Evolutionary conservation across 2,329 filamentous ascomycete genomes (phyloP).

Genomic region (Paracorniculantispora psalliotae): DNA sequence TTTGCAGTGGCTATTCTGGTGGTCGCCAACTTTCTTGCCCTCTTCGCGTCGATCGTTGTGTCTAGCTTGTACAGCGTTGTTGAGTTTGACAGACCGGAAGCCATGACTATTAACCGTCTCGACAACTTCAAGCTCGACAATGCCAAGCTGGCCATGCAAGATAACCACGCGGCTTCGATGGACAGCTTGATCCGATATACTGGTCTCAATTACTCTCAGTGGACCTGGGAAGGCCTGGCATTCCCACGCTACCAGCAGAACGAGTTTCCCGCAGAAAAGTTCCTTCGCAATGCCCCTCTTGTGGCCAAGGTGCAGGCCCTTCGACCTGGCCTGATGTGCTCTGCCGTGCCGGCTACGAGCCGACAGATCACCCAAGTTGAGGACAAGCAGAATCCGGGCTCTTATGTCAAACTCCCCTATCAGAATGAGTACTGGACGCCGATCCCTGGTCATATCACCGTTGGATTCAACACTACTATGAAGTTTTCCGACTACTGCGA

Average conservation of each 20-base stretch:
- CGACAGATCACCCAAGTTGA: conserved; percentile 13
- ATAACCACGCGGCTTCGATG: conserved; percentile 22
- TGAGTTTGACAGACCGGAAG: conserved; percentile 19
- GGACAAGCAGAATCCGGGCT: conserved; percentile 6
- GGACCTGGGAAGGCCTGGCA: conserved; percentile 27
- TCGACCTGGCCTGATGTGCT: conserved; percentile 20
- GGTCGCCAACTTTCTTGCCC: background rate
- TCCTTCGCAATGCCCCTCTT: conserved; percentile 12
- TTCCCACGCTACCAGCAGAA: conserved; percentile 20
- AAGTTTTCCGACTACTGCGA: conserved; percentile 19
- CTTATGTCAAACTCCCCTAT: conserved; percentile 8
- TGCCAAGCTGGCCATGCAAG: conserved; percentile 19
- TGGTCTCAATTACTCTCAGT: conserved; percentile 26
- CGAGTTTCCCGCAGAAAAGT: conserved; percentile 9
- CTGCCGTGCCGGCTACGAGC: conserved; percentile 14
- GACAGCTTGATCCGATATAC: conserved; percentile 23
- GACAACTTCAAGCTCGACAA: conserved; percentile 23
- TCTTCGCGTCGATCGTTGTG: conserved; percentile 17
- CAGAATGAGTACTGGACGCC: conserved; percentile 5
- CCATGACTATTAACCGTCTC: conserved; percentile 22
- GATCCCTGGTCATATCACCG: conserved; percentile 9
- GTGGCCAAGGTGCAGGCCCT: conserved; percentile 17
- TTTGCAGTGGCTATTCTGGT: conserved; percentile 19
- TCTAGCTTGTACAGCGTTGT: conserved; percentile 24
- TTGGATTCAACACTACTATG: conserved; percentile 20